Base-by-base conservation (phyloP, 2,329 filamentous ascomycete species). In the Phoma sp. region DNA sequence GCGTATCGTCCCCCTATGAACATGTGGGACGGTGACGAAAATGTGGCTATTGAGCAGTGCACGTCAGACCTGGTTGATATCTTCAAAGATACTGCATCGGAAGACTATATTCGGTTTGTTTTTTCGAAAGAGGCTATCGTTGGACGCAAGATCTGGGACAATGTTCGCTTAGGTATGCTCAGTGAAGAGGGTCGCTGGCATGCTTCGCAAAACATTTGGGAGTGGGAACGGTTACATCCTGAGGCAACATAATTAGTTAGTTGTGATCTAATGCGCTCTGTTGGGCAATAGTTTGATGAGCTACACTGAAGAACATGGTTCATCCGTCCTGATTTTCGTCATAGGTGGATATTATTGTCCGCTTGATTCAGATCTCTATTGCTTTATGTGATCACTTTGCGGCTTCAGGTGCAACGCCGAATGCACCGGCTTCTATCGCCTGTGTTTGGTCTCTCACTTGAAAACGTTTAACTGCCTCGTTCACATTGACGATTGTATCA, bases 21-120 rank as follows among this genome's bases (percentile, higher is more conserved):
- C 37, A 34, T 69, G 7, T 69, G 66, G 67, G 36, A 29, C 10
- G n/a, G 28, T 5, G 28, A 48, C 7, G 46, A 63, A n/a, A 23
- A 37, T n/a, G 11, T 20, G 15, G 42, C 32, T 14, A 12, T 29
- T 2, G 34, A 29, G 32, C 11, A 21, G 18, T 46, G 42, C 11
- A 18, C 21, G 15, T 3, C 25, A 6, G 32, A 37, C 23, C 11
- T 37, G 30, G 17, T 37, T 14, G 25, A 30, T 2, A 26, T 28
- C n/a, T 46, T 46, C 32, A 37, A 37, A 12, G 7, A 7, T n/a
- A 21, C 14, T 10, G 33, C 42, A 18, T 46, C 42, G 17, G 15
- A 5, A 7, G 42, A 37, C 23, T 46, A 46, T 20, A 11, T 37
- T 2, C 21, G 17, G 7, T 46, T 21, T 28, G 33, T 18, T 32